Evolutionary conservation across 495 filamentous ascomycete species (phyloP), one percentile per base, ranked within the genome.

Genomic region (Evernia prunastri): DNA sequence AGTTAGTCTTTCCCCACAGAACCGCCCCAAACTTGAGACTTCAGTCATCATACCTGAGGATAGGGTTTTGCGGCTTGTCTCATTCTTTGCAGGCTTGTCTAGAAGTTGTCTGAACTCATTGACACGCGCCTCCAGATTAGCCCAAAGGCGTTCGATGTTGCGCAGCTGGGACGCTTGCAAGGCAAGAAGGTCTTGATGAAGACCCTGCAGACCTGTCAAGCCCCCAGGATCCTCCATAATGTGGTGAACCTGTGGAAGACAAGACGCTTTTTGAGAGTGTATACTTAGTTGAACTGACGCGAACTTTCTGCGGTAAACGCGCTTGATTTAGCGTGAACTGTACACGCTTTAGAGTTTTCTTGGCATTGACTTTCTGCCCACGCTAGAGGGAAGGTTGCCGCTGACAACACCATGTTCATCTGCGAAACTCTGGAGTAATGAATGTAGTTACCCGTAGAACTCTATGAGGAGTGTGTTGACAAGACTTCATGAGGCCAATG

Each of bases 121-220:
- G 39, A 89, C 81, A 65, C 87, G 82, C 51, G 77, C 75, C 69
- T 90, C 87, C 47, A 97, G 77, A 69, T 91, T 82, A 64, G 83
- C 70, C 45, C 80, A 81, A 23, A 92, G 78, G 60, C 82, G 81
- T 56, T 88, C 85, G 62, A 87, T 72, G 65, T 83, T 87, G 37
- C 79, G 79, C 56, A 88, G 75, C 45, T 81, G 81, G 29, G 80
- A 78, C 59, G 89, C 82, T 51, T 81, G 79, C 57, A 92, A 77
- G 56, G 86, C 84, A 65, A 85, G 75, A 58, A 96, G 82, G 73
- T 96, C 91, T 68, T 84, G 82, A 73, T 92, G 88, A 56, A 96
- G 81, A 73, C 81, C 86, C 73, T 87, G 84, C 65, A 96, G 84
- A 73, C 81, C 81, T 65, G 83, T 84, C 71, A 91, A 79, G 61